Percentiles rank a stretch among this genome's conserved stretches.
phyloP scores from a whole-genome alignment of 2,329 filamentous ascomycete species.

The Metarhizium rileyi region DNA sequence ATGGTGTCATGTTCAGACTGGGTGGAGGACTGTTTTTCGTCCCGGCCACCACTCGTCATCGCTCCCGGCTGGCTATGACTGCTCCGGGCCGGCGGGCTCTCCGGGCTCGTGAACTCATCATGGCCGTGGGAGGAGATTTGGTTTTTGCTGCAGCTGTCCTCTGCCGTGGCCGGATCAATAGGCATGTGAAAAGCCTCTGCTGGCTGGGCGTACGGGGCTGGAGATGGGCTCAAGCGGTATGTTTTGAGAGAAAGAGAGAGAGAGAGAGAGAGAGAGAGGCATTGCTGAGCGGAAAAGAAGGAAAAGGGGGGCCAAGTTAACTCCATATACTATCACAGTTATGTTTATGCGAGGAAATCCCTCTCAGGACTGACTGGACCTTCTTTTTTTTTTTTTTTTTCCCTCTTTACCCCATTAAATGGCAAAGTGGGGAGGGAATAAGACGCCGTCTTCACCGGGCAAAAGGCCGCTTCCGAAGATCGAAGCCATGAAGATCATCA shows the following conservation, averaged over 20 bases:
- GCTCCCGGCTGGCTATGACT: neutral
- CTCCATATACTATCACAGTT: no score
- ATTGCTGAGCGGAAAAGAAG: no score
- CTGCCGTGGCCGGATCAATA: slow-evolving; percentile 8
- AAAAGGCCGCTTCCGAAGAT: no score
- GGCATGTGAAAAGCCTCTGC: neutral
- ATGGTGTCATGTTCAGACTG: neutral
- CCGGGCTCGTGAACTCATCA: neutral
- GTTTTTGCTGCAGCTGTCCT: slow-evolving; percentile 21
- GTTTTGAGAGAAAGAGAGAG: neutral
- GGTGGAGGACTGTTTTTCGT: neutral
- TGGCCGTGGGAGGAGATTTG: slow-evolving; percentile 5
- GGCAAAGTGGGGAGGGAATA: no score
- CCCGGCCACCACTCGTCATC: neutral
- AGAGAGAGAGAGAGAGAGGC: no score
- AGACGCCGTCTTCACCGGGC: no score
- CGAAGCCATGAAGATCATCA: no score
- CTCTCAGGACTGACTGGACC: no score
- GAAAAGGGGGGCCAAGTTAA: no score
- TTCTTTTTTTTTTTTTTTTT: no score
- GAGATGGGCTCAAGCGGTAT: neutral
- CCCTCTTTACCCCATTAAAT: no score
- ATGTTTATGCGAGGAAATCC: no score
- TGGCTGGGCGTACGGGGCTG: neutral
- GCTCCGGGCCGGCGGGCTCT: neutral